Evolutionary conservation across 345 rosid species (phyloP).

Genomic region (Arabidopsis thaliana): TAIR10.1 NC_003075.7:14736501-14737000

Average conservation of each 20-base stretch:
- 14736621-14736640: slow-evolving; percentile 37
- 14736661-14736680: slow-evolving; percentile 80
- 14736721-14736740: slow-evolving; percentile 67
- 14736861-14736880: slow-evolving; percentile 70
- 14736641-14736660: slow-evolving; percentile 60
- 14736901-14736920: slow-evolving; percentile 72
- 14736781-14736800: slow-evolving; percentile 49
- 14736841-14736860: slow-evolving; percentile 78
- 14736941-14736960: slow-evolving; percentile 91
- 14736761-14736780: background rate
- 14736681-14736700: slow-evolving; percentile 85
- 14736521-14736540: slow-evolving; percentile 87
- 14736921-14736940: slow-evolving; percentile 79
- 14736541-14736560: slow-evolving; percentile 68
- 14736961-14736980: slow-evolving; percentile 76
- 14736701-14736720: slow-evolving; percentile 93
- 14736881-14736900: slow-evolving; percentile 75
- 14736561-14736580: slow-evolving; percentile 77
- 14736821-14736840: slow-evolving; percentile 79
- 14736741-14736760: background rate
- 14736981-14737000: slow-evolving; percentile 96
- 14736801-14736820: slow-evolving; percentile 75
- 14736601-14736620: slow-evolving; percentile 45
- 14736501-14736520: slow-evolving; percentile 85
- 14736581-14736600: slow-evolving; percentile 58